Conservation (phyloP, 371 early-diverging fungal genomes). For the Lichtheimia corymbifera region DNA sequence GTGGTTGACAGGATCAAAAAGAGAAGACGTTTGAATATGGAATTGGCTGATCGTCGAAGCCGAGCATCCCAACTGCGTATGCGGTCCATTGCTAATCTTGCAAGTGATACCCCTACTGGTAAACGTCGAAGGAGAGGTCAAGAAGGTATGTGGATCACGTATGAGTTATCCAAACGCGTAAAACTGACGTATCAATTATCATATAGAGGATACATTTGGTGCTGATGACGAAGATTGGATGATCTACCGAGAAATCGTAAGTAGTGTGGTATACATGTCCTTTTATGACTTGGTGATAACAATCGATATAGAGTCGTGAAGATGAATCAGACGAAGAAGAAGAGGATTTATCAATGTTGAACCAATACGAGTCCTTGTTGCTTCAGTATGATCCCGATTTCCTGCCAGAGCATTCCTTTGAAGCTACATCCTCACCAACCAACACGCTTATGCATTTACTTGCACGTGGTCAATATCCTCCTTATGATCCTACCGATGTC, state of each 20-base stretch:
- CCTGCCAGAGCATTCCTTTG: conserved; percentile 53
- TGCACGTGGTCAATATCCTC: conserved; percentile 56
- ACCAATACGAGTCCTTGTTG: conserved; percentile 71
- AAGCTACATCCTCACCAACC: conserved; percentile 47
- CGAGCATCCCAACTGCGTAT: conserved; percentile 84
- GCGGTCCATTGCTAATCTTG: conserved; percentile 83
- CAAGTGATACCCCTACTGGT: conserved; percentile 57
- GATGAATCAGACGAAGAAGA: conserved; percentile 88
- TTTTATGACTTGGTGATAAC: neutral
- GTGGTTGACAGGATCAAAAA: conserved; percentile 67
- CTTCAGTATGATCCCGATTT: conserved; percentile 76
- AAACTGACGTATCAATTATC: neutral
- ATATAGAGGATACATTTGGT: conserved; percentile 86
- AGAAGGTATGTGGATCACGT: conserved; percentile 40
- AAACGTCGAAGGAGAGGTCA: conserved; percentile 61
- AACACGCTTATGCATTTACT: conserved; percentile 54
- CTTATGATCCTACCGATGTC: conserved; percentile 67
- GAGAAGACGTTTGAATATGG: conserved; percentile 66
- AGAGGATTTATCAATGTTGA: conserved; percentile 65
- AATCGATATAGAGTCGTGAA: conserved; percentile 66
- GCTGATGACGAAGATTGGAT: conserved; percentile 93
- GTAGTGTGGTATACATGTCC: conserved; percentile 9
- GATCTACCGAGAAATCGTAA: conserved; percentile 86
- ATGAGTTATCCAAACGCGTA: neutral
- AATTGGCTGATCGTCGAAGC: conserved; percentile 83